Conservation (phyloP, 2,329 filamentous ascomycete genomes). For the Botrytis galanthina region DNA sequence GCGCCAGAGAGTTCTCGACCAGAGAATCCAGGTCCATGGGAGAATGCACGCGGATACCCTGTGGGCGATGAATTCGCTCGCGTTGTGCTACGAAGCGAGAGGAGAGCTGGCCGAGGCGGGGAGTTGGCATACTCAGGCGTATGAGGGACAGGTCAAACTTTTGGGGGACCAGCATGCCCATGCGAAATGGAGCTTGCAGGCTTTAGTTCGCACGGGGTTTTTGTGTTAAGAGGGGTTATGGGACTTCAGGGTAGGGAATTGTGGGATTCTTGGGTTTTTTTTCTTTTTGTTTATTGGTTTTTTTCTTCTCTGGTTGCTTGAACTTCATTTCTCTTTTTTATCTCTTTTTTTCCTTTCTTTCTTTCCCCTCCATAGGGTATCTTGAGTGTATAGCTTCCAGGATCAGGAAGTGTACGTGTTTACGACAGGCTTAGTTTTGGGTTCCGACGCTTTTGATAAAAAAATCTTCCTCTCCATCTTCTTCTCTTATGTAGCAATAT, state of each 20-base stretch:
- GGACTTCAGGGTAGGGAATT: neutral
- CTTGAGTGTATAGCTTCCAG: neutral
- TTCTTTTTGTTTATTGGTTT: neutral
- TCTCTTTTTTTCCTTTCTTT: too few relatives aligned
- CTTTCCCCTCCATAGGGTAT: neutral
- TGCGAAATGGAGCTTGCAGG: conserved; percentile 17
- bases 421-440: too few relatives aligned
- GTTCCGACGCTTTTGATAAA: neutral
- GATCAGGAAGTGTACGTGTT: too few relatives aligned
- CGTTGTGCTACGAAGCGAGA: neutral
- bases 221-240: neutral
- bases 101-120: neutral
- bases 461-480: too few relatives aligned
- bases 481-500: neutral
- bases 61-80: conserved; percentile 20
- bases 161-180: neutral
- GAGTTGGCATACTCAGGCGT: neutral
- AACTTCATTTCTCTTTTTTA: too few relatives aligned
- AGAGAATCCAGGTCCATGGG: neutral
- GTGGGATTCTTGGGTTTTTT: neutral
- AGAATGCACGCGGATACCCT: conserved; percentile 5
- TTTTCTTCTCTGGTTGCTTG: neutral
- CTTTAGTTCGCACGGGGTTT: neutral
- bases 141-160: conserved; percentile 2
- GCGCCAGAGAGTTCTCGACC: neutral